Percentiles rank a stretch among this genome's conserved stretches.
These are phyloP conservation scores for Fusarium foetens DNA, from an alignment of 2,329 filamentous ascomycete species.

Conservation along the genomic window DNA sequence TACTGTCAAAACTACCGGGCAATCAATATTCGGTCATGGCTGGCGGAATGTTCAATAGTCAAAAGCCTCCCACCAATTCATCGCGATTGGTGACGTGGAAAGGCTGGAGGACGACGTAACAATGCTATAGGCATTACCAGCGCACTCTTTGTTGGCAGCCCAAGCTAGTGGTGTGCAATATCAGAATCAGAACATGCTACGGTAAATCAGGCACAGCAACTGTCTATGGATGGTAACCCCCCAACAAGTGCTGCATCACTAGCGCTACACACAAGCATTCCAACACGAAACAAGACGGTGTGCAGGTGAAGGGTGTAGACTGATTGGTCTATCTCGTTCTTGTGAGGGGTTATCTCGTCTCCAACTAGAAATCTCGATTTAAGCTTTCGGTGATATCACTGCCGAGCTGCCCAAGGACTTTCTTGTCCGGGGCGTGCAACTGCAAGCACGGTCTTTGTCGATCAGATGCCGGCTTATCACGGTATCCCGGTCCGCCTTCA, in stretches of 20 bases:
- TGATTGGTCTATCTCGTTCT: constrained; percentile 7
- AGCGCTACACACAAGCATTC: constrained; percentile 25
- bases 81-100: background rate
- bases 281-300: constrained; percentile 7
- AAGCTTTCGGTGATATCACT: constrained; percentile 21
- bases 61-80: background rate
- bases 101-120: background rate
- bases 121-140: background rate
- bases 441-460: background rate
- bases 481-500: constrained; percentile 10
- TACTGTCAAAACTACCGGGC: background rate
- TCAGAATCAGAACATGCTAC: background rate
- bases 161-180: constrained; percentile 2
- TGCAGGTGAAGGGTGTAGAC: constrained; percentile 10
- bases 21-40: background rate
- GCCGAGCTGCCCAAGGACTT: constrained; percentile 10
- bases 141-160: background rate
- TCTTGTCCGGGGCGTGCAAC: constrained; percentile 21
- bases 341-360: constrained; percentile 22
- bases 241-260: constrained; percentile 21
- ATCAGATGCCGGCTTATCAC: constrained; percentile 27
- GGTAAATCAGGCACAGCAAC: background rate
- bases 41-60: background rate
- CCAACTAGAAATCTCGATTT: constrained; percentile 19
- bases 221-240: constrained; percentile 7